Base-by-base conservation (phyloP, 108 stramenopile species). In the Cylindrotheca fusiformis region DNA sequence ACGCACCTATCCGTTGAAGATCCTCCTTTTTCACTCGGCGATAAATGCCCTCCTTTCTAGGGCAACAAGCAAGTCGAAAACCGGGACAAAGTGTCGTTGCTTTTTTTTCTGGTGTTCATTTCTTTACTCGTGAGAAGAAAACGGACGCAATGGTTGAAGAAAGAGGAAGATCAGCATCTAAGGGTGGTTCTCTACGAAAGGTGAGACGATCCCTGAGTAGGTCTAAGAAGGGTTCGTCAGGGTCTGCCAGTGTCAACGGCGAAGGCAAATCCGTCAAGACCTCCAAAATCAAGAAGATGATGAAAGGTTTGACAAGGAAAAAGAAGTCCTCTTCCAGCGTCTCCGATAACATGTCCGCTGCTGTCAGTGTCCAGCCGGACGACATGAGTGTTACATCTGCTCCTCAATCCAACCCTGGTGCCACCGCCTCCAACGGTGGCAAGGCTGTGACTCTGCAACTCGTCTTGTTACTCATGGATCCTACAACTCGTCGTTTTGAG, bases 401-500 rank as follows among this genome's bases (percentile, higher is more conserved):
- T 24, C 23, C 51, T 20, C 6, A 6, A 10, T 10, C 10, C 14
- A n/a, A n/a, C n/a, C n/a, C n/a, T 33, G 3, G 27, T 47, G 46
- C 59, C 14, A 48, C 48, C 10, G n/a, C 31, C 0, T 19, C 2
- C n/a, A 14, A 10, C 24, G 51, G n/a, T n/a, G 10, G 36, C 36
- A 41, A 41, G 36, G 10, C 36, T 41, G 36, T 41, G 10, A 41
- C 73, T 4, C 79, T 89, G 31, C 82, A 87, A 58, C 67, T 93
- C 5, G 67, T 93, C 29, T 65, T 93, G 4, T 81, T 93, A 36
- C 60, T 93, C 18, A 82, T 93, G 86, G 88, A 93, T 41, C 88
- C 86, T 12, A 56, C 49, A 4, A 78, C 86, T 8, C 85, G 84
- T 26, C 79, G 84, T 23, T 93, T 93, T 63, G 91, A 93, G 62